Base-by-base conservation (phyloP, 176 grass and related monocot species). In the Eragrostis curvula region DNA sequence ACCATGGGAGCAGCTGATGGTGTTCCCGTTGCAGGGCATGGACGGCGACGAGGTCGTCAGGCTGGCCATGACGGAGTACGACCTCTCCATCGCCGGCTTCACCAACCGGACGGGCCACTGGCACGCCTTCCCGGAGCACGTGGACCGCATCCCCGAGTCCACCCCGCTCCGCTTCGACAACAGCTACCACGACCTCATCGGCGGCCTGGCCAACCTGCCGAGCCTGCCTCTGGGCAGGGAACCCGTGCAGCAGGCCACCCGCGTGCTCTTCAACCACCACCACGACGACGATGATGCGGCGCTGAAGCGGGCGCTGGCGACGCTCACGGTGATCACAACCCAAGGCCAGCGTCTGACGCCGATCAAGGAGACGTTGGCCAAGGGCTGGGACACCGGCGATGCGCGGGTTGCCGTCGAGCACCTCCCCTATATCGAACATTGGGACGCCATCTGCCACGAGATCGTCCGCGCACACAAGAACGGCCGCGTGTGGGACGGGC, bases 181-280 rank as follows among this genome's bases (percentile, higher is more conserved):
- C 65, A 58, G 23, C 65, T 70, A 81, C 78, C 23, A 6, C n/a
- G 66, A 81, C 48, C 78, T 70, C 65, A 18, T 80, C 36, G 65
- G 65, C 36, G 65, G 78, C 49, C 64, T 70, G 8, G 28, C 18
- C 2, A 73, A 73, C 71, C 71, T 73, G 5, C 49, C 49, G 2
- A 36, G 29, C 49, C 48, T 74, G 29, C 71, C 70, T 3, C 17
- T 73, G 1, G 71, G 71, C 1, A 4, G 6, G 29, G 29, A 21
- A 0, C 71, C 71, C 18, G 6, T 20, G 49, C 9, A 5, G 49
- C 18, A 12, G 20, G 72, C 32, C 32, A 4, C 32, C 32, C 32
- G 32, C 32, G 32, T 36, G 32, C 32, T 36, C 32, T 4, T 36
- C 32, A 36, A 36, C 32, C 32, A 36, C 32, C 3, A 36, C 32